Conservation (phyloP, 352 stramenopile genomes). For the Globisporangium orthogonon region DNA sequence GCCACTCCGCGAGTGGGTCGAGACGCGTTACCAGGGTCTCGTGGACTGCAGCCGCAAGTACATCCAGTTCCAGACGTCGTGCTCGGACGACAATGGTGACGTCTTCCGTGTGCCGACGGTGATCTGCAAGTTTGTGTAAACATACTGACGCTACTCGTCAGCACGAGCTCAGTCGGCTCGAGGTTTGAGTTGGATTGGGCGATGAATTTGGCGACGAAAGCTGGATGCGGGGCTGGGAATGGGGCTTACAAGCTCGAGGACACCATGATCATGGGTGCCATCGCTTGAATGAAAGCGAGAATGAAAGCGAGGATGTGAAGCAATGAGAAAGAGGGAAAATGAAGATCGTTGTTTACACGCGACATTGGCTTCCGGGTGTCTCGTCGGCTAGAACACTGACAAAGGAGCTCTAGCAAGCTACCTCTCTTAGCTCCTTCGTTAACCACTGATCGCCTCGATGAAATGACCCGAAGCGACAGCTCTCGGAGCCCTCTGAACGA, state of each 20-base stretch:
- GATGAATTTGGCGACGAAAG: neutral
- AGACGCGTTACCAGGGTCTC: slow-evolving; percentile 74
- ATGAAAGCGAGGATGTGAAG: too few species aligned
- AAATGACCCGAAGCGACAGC: too few species aligned
- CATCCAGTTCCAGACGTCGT: slow-evolving; percentile 79
- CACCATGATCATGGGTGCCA: neutral
- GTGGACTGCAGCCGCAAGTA: slow-evolving; percentile 81
- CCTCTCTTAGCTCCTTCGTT: too few species aligned
- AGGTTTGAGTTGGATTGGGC: too few species aligned
- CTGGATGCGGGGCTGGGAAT: neutral
- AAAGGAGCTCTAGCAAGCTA: too few species aligned
- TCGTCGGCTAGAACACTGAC: too few species aligned
- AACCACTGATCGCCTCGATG: too few species aligned
- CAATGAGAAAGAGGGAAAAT: too few species aligned
- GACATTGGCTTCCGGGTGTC: too few species aligned
- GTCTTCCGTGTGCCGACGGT: slow-evolving; percentile 84
- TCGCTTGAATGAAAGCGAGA: too few species aligned
- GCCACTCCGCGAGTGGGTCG: slow-evolving; percentile 57
- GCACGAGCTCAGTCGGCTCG: neutral
- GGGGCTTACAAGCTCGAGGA: neutral
- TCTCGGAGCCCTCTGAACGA: too few species aligned
- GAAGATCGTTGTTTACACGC: too few species aligned
- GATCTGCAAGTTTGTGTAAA: slow-evolving; percentile 76
- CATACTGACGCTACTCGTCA: neutral
- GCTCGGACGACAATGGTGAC: slow-evolving; percentile 75